Evolutionary conservation across 1,284 basidiomycete species (phyloP).

Genomic region (Trichosporon ovoides): DNA sequence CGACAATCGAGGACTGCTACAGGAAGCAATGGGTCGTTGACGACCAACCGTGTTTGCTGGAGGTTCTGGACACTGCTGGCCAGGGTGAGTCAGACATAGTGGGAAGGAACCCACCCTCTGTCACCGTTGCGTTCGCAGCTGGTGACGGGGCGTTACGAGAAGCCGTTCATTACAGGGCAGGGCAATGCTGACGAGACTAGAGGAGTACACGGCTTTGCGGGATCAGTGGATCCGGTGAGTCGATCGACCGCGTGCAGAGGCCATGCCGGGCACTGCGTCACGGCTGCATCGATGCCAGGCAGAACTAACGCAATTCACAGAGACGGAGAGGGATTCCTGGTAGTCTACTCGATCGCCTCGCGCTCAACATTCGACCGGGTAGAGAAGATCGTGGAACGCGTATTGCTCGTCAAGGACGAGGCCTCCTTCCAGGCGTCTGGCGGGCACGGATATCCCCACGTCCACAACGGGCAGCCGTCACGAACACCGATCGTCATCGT

Average conservation of each 20-base stretch:
- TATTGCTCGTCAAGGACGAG: conserved; percentile 84
- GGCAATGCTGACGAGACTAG: conserved; percentile 51
- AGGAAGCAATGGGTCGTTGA: conserved; percentile 86
- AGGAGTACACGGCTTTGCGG: conserved; percentile 93
- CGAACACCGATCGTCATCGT: conserved; percentile 63
- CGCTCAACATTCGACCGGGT: conserved; percentile 90
- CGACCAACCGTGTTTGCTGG: conserved; percentile 83
- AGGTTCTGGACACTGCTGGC: conserved; percentile 88
- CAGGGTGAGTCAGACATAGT: conserved; percentile 64
- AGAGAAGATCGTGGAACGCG: conserved; percentile 90
- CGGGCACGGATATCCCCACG: background rate
- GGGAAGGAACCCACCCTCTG: no score
- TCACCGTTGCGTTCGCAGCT: background rate
- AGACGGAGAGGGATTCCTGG: conserved; percentile 96
- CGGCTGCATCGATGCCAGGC: background rate
- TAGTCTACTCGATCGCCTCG: conserved; percentile 97
- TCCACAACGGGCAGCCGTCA: conserved; percentile 3
- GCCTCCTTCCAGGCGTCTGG: conserved; percentile 52
- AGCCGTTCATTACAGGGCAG: no score
- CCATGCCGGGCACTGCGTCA: background rate
- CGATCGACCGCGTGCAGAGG: background rate
- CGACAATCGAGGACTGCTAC: conserved; percentile 91
- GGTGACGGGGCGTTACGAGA: no score
- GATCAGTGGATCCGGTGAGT: conserved; percentile 97
- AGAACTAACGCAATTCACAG: conserved; percentile 50